Evolutionary conservation across 805 yeast species (phyloP).

Genomic region (Candida montana): DNA sequence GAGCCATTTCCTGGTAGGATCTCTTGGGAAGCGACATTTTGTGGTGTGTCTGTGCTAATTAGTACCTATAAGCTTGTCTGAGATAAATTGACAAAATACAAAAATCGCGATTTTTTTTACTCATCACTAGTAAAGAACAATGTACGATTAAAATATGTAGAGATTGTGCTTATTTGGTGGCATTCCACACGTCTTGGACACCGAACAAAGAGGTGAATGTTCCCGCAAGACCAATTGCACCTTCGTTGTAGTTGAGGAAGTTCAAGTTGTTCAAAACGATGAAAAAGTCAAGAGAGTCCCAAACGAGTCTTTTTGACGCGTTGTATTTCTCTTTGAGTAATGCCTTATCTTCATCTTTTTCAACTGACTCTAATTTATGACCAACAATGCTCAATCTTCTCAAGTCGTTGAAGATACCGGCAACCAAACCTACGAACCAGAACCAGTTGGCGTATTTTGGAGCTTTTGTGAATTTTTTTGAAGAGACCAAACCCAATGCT

Average conservation of each 20-base stretch:
- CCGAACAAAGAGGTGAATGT: conserved; percentile 76
- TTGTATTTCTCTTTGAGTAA: conserved; percentile 39
- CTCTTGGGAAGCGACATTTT: conserved; percentile 10
- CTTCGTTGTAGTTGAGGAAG: conserved; percentile 61
- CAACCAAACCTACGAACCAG: conserved; percentile 71
- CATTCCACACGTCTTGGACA: conserved; percentile 63
- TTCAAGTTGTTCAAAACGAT: conserved; percentile 70
- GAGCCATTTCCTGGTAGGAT: conserved; percentile 16
- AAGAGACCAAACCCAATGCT: conserved; percentile 48
- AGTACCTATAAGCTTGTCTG: not conserved
- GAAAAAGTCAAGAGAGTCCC: conserved; percentile 71
- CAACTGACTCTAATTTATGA: conserved; percentile 15
- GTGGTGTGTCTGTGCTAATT: too few species aligned
- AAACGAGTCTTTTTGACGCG: conserved; percentile 58
- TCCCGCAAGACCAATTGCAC: conserved; percentile 81
- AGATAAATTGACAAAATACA: too few species aligned
- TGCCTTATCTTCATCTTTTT: conserved; percentile 33
- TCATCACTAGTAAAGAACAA: too few species aligned
- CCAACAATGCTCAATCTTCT: conserved; percentile 1
- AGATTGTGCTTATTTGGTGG: conserved; percentile 35
- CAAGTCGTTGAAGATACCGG: conserved; percentile 39
- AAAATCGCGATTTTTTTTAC: too few species aligned
- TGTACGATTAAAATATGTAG: too few species aligned
- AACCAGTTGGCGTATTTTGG: conserved; percentile 59
- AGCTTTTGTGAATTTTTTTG: conserved; percentile 40